These are phyloP conservation scores for Lolium multiflorum DNA, from an alignment of 176 grass and related monocot genomes.

Conservation along the genomic window DNA sequence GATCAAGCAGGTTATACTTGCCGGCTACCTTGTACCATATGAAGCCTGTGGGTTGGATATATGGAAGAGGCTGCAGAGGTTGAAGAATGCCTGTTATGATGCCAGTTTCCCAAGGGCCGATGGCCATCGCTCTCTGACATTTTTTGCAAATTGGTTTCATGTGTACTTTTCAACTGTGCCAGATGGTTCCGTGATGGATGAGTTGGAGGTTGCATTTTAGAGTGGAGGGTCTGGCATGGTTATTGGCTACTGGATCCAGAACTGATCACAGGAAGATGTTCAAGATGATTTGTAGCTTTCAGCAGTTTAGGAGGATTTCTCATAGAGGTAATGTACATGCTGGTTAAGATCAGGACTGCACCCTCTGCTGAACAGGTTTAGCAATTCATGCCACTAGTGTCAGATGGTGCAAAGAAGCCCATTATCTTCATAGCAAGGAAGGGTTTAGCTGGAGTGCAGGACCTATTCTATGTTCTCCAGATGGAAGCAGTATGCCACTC, in stretches of 20 bases:
- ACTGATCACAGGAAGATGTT: slow-evolving; percentile 74
- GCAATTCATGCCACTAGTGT: slow-evolving; percentile 69
- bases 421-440: slow-evolving; percentile 91
- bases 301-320: slow-evolving; percentile 64
- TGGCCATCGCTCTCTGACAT: slow-evolving; percentile 73
- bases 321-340: slow-evolving; percentile 78
- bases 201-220: slow-evolving; percentile 87
- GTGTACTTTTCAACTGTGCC: slow-evolving; percentile 58
- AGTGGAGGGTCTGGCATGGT: slow-evolving; percentile 77
- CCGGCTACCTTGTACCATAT: slow-evolving; percentile 51
- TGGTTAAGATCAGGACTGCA: slow-evolving; percentile 76
- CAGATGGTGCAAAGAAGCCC: slow-evolving; percentile 59
- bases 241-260: slow-evolving; percentile 59
- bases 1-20: slow-evolving; percentile 76
- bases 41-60: slow-evolving; percentile 53
- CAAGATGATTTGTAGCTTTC: slow-evolving; percentile 71
- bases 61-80: slow-evolving; percentile 78
- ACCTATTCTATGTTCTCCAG: slow-evolving; percentile 35
- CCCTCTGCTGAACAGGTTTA: slow-evolving; percentile 77
- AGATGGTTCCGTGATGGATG: slow-evolving; percentile 56
- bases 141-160: slow-evolving; percentile 88
- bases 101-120: slow-evolving; percentile 76
- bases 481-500: slow-evolving; percentile 82
- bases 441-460: slow-evolving; percentile 54
- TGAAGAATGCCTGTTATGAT: slow-evolving; percentile 83